These are phyloP conservation scores for Mycena albidolilacea DNA, from an alignment of 768 basidiomycete species.

Conservation along the genomic window DNA sequence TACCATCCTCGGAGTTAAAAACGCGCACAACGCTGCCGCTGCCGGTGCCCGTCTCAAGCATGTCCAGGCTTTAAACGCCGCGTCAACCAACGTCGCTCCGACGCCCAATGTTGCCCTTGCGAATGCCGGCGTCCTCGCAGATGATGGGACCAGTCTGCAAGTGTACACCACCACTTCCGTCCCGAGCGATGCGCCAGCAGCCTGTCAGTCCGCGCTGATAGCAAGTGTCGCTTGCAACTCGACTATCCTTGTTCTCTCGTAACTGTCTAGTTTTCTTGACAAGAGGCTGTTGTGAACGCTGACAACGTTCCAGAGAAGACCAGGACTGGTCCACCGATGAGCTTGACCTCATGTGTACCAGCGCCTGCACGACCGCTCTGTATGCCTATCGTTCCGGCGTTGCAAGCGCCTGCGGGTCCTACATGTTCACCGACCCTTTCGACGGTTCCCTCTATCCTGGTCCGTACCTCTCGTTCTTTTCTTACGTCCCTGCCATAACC, in stretches of 20 bases:
- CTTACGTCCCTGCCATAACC: neutral
- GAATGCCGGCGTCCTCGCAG: neutral
- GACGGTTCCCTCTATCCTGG: neutral
- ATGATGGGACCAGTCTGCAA: conserved; percentile 7
- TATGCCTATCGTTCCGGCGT: neutral
- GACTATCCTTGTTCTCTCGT: neutral
- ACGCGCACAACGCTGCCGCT: conserved; percentile 11
- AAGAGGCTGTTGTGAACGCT: conserved; percentile 1
- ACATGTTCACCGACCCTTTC: neutral
- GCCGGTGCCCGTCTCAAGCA: conserved; percentile 12
- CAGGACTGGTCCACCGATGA: conserved; percentile 6
- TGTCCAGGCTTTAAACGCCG: conserved; percentile 8
- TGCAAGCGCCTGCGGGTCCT: neutral
- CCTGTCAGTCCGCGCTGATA: neutral
- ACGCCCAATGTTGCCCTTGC: conserved; percentile 9
- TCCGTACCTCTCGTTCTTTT: neutral
- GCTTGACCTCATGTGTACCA: conserved; percentile 9
- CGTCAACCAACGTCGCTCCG: conserved; percentile 14
- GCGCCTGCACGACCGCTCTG: neutral
- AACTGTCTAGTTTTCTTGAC: neutral
- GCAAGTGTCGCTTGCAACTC: neutral
- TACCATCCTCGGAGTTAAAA: conserved; percentile 12
- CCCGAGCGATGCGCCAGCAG: conserved; percentile 2
- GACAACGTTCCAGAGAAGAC: conserved; percentile 12
- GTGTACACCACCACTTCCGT: conserved; percentile 10